phyloP scores from a whole-genome alignment of 2,329 filamentous ascomycete species.

The Periconia sp. region DNA sequence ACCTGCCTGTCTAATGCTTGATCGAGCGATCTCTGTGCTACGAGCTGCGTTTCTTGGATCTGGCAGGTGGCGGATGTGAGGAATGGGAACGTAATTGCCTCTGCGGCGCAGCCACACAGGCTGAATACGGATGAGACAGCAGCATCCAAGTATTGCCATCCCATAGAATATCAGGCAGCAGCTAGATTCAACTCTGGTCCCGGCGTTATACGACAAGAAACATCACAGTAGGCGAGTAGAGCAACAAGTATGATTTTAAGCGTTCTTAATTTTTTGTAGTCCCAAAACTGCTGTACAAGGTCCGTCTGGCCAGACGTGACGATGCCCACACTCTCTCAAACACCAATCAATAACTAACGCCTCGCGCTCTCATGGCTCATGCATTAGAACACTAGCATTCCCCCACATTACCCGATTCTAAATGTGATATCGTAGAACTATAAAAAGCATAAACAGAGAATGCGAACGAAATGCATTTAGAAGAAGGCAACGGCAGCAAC shows the following conservation, averaged over 20 bases:
- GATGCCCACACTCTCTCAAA: background rate
- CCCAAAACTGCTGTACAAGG: background rate
- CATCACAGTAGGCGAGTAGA: too few relatives aligned
- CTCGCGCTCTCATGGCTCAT: conserved; percentile 3
- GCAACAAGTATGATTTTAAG: background rate
- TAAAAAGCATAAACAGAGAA: conserved; percentile 4
- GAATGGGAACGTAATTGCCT: background rate
- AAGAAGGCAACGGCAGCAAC: conserved; percentile 50
- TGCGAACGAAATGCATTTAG: conserved; percentile 32
- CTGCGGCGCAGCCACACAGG: background rate
- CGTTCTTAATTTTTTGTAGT: background rate
- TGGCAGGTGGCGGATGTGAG: background rate
- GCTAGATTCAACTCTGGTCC: too few relatives aligned
- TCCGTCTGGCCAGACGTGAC: background rate
- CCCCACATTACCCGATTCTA: background rate
- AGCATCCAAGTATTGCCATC: background rate
- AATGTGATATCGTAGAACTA: conserved; percentile 3
- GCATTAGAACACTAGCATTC: conserved; percentile 5
- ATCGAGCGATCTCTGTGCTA: conserved; percentile 1
- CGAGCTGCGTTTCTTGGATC: conserved; percentile 1
- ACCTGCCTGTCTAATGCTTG: conserved; percentile 1
- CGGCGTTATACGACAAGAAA: too few relatives aligned
- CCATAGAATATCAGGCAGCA: background rate
- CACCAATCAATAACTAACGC: conserved; percentile 1
- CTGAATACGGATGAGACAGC: background rate